Base-by-base conservation (phyloP, 2,329 filamentous ascomycete genomes). In the Neonectria magnoliae region DNA sequence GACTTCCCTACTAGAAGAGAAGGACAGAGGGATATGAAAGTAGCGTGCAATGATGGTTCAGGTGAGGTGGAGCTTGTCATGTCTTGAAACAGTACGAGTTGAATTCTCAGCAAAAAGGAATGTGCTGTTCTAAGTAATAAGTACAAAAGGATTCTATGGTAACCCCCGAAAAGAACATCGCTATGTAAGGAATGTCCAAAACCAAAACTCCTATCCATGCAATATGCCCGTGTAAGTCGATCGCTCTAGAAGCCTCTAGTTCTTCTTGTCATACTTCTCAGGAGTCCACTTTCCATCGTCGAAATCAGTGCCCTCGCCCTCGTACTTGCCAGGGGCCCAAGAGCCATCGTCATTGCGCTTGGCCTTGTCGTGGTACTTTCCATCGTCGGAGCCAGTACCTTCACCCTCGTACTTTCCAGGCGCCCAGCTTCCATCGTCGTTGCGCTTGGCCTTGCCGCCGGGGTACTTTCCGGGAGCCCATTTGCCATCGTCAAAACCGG, bases 401-500 rank as follows among this genome's bases (percentile, higher is more conserved):
- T 42, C 31, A 0, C 65, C 65, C 5, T 67, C 66, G 16, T 68
- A 68, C 44, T 68, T 67, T 4, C 67, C 65, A 5, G 63, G 62
- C 13, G 25, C 31, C 47, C 47, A 50, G 5, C 13, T 16, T 10
- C 51, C 51, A 18, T 53, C 51, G 13, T 53, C 51, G 5, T 36
- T 27, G 1, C 51, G 51, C 51, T 53, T 53, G 4, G 13, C 5
- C 44, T 47, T 47, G 9, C 33, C 48, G 14, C 9, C 16, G 13
- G 25, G 25, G 20, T 48, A 22, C 45, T 54, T 54, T 18, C 31
- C 51, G 22, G 51, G 51, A 31, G 38, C 14, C 51, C 33, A 54
- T 29, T 54, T 59, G 14, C 61, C 61, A 9, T 64, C 57, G 11
- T 60, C 58, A 3, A 42, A 25, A 9, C 33, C 51, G 13, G 38